Base-by-base conservation (phyloP, 2,329 filamentous ascomycete genomes). In the Aspergillus latus region DNA sequence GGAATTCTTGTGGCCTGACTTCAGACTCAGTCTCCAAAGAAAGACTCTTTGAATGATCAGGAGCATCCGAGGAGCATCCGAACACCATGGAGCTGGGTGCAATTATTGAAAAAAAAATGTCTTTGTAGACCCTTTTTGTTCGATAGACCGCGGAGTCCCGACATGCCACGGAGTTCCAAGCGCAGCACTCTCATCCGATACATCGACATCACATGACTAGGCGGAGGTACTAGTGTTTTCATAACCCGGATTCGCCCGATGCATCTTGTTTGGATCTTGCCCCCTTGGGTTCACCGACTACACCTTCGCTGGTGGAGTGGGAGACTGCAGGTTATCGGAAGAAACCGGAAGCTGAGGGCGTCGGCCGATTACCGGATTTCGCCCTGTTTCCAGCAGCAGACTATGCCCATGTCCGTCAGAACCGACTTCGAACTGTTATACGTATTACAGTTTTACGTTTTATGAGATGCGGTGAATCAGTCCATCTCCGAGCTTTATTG, bases 221-320 rank as follows among this genome's bases (percentile, higher is more conserved):
- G 62, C 62, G 61, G 62, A 64, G 55, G 59, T 61, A 61, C 58
- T 56, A 59, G 60, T 57, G 15, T 56, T 59, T 59, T 10, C 30
- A 34, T 48, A 43, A 36, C 45, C 66, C 69, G 66, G 26, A 13
- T 64, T 68, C 47, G 58, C 55, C 68, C 69, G 68, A 62, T 32
- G 5, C 26, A 49, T 58, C 50, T 50, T 48, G 29, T 52, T 48
- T 54, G 51, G 46, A 21, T 48, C 64, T 64, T 69, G 67, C 62
- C 67, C 64, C 57, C 62, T 72, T 67, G 40, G 66, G 68, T 64
- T 71, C 68, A 72, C 69, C 68, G 69, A 52, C 49, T 45, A 36
- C 50, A 49, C 46, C 32, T 32, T 49, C 30, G 43, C 51, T 43
- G 43, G 57, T 50, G 34, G 56, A 56, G 61, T 59, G 60, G 59